These are phyloP conservation scores for Lentinula novae-zelandiae DNA, from an alignment of 1,284 basidiomycete species.

Conservation along the genomic window DNA sequence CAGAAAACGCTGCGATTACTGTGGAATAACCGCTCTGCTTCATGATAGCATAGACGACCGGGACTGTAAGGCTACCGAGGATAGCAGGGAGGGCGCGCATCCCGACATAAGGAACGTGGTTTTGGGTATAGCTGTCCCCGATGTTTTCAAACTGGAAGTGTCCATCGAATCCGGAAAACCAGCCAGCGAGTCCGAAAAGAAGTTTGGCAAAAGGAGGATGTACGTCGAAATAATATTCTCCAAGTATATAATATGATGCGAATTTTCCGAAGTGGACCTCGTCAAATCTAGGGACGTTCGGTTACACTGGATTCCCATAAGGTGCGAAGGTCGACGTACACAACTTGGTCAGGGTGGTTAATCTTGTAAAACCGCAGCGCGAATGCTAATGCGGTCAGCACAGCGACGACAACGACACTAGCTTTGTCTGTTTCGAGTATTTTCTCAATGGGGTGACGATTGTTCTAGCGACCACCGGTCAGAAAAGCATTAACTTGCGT, in stretches of 20 bases:
- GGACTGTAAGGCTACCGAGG: conserved; percentile 85
- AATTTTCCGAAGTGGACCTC: conserved; percentile 98
- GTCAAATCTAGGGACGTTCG: conserved; percentile 68
- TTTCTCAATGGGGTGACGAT: conserved; percentile 55
- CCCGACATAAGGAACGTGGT: conserved; percentile 91
- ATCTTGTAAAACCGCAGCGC: conserved; percentile 90
- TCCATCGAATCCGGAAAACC: conserved; percentile 96
- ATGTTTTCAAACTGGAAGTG: conserved; percentile 93
- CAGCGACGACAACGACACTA: conserved; percentile 53
- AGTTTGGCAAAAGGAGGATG: conserved; percentile 97
- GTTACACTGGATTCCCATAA: background rate
- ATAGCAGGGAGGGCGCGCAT: conserved; percentile 92
- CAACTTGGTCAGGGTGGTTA: conserved; percentile 90
- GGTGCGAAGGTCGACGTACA: conserved; percentile 53
- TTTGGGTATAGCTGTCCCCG: conserved; percentile 86
- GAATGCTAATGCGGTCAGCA: conserved; percentile 74
- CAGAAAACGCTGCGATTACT: conserved; percentile 85
- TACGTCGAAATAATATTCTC: conserved; percentile 99
- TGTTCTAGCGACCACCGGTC: conserved; percentile 30
- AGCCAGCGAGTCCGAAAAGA: conserved; percentile 88
- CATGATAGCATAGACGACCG: conserved; percentile 95
- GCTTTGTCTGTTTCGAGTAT: conserved; percentile 56
- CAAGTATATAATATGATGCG: conserved; percentile 84
- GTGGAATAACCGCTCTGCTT: conserved; percentile 95
- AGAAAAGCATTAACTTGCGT: background rate